Evolutionary conservation across 306 rosid genomes (phyloP), one percentile per base, ranked within the genome.

Genomic region (Quercus aquifolioides): DNA sequence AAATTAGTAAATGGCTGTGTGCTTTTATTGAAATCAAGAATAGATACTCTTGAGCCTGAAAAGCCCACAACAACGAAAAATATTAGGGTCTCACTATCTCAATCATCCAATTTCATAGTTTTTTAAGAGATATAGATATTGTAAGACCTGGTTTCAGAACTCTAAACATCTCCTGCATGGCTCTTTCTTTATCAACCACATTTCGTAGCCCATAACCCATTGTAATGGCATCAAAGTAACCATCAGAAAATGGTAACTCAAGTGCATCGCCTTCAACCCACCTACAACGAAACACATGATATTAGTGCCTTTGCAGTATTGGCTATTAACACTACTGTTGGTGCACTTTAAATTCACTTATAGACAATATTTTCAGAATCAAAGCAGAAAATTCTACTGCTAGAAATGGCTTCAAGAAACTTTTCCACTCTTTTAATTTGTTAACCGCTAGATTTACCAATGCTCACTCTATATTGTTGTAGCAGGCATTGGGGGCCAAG

Each of bases 181-280:
- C 94, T 84, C 80, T 88, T 4, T 33, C 89, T 80, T 84, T 96
- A 79, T 88, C 91, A 55, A 90, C 86, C 77, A 95, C 94, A 81
- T 95, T 96, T 51, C 98, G 87, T 55, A 96, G 92, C 74, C 99
- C 97, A 81, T 90, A 96, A 56, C 94, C 98, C 94, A 93, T 90
- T 51, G 97, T 89, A 78, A 96, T 76, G 81, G 90, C 99, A 89
- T 93, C 98, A 80, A 96, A 90, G 55, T 68, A 84, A 64, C 86
- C 88, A 82, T 90, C 96, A 71, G 86, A 21, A 74, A 86, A 96
- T 64, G 97, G 98, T 87, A 96, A 89, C 75, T 90, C 83, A 79
- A 93, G 92, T 38, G 99, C 98, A 85, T 96, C 96, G 67, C 98
- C 97, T 89, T 96, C 92, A 69, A 96, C 80, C 99, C 99, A 91